Evolutionary conservation across 78 protist genomes (phyloP).

Genomic region (Anaeramoeba ignava): DNA sequence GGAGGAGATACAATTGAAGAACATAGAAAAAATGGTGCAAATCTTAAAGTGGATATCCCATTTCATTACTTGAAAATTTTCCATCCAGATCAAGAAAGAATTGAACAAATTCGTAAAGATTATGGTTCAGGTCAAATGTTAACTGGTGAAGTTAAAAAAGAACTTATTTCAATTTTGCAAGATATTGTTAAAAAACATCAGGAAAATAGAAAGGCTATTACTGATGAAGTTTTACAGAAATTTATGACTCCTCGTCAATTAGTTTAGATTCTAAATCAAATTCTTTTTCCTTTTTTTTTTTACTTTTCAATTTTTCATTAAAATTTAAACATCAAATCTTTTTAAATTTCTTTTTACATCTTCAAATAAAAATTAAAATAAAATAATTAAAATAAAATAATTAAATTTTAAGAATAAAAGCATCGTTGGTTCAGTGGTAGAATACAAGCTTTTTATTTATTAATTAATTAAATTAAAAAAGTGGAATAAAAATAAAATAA

Average conservation of each 20-base stretch:
- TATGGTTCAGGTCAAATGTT: neutral
- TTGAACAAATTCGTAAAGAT: neutral
- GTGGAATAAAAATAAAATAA: too few relatives aligned
- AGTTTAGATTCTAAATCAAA: too few relatives aligned
- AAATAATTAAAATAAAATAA: too few relatives aligned
- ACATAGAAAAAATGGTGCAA: slow-evolving; percentile 78
- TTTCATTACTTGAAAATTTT: neutral
- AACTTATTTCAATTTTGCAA: neutral
- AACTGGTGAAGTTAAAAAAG: neutral
- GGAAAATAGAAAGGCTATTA: neutral
- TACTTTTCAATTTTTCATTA: too few relatives aligned
- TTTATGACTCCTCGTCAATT: neutral
- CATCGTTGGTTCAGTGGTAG: too few relatives aligned
- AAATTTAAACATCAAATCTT: too few relatives aligned
- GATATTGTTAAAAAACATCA: neutral
- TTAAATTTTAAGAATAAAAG: too few relatives aligned
- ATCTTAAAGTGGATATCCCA: neutral
- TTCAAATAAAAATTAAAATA: too few relatives aligned
- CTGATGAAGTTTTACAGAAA: neutral
- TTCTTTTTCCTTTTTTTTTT: too few relatives aligned
- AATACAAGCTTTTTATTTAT: too few relatives aligned
- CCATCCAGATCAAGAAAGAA: neutral
- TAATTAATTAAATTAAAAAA: too few relatives aligned
- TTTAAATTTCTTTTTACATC: too few relatives aligned
- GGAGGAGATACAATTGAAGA: slow-evolving; percentile 83